Conservation (phyloP, 164 flowering plant genomes). For the Vitis labrusca region DNA sequence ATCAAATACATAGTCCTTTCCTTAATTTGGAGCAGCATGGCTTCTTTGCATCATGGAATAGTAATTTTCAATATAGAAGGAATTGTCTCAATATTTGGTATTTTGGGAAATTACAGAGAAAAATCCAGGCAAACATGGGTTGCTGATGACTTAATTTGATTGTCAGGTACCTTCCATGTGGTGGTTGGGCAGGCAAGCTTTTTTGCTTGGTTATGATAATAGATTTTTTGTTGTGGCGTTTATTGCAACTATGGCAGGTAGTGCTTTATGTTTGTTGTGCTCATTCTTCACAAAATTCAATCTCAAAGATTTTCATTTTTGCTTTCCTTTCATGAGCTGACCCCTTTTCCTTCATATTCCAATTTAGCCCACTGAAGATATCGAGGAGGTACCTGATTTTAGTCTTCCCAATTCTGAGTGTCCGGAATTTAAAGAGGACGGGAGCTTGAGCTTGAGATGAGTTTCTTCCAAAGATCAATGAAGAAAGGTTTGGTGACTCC, state of each 20-base stretch:
- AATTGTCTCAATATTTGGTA: background rate
- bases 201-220: slow-evolving; percentile 88
- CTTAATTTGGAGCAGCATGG: too few relatives aligned
- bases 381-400: slow-evolving; percentile 44
- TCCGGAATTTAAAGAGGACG: background rate
- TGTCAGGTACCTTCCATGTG: slow-evolving; percentile 80
- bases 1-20: too few relatives aligned
- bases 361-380: slow-evolving; percentile 60
- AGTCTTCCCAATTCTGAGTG: background rate
- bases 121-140: background rate
- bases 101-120: background rate
- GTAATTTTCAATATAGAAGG: too few relatives aligned
- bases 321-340: background rate
- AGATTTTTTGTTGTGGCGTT: slow-evolving; percentile 73
- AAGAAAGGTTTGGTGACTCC: too few relatives aligned
- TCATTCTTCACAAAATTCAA: too few relatives aligned
- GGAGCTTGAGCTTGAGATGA: background rate
- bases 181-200: slow-evolving; percentile 96
- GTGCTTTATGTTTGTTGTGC: background rate
- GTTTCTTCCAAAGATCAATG: too few relatives aligned
- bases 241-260: slow-evolving; percentile 74
- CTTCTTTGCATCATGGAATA: too few relatives aligned
- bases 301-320: background rate
- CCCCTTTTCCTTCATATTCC: background rate
- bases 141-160: slow-evolving; percentile 5